Evolutionary conservation across 2,329 filamentous ascomycete genomes (phyloP).

Genomic region (Lachnellula hyalina): DNA sequence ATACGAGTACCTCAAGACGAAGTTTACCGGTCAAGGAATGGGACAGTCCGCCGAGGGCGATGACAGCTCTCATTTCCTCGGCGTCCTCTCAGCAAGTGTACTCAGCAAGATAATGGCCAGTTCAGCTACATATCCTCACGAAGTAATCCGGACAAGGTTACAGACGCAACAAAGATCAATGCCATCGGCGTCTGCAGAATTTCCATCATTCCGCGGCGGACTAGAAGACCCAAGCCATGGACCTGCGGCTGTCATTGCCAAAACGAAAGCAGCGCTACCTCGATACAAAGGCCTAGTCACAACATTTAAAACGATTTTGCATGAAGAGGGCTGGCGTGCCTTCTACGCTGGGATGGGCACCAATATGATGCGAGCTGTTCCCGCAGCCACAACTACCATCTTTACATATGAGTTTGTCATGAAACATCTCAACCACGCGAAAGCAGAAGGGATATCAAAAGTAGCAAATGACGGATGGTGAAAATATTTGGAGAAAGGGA

Average conservation of each 20-base stretch:
- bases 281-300: conserved; percentile 73
- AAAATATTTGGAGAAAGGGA: conserved; percentile 5
- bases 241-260: conserved; percentile 25
- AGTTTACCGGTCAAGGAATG: conserved; percentile 86
- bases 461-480: conserved; percentile 4
- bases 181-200: conserved; percentile 46
- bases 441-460: conserved; percentile 24
- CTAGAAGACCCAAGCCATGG: conserved; percentile 21
- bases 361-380: conserved; percentile 93
- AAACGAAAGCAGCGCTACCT: conserved; percentile 27
- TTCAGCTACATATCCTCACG: conserved; percentile 93
- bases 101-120: conserved; percentile 92
- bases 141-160: conserved; percentile 86
- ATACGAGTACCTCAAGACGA: conserved; percentile 88
- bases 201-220: conserved; percentile 39
- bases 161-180: conserved; percentile 84
- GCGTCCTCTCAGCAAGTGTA: conserved; percentile 83
- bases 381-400: conserved; percentile 95
- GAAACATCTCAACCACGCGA: conserved; percentile 25
- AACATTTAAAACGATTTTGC: conserved; percentile 78
- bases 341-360: conserved; percentile 98
- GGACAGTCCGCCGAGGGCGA: conserved; percentile 55
- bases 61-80: conserved; percentile 68
- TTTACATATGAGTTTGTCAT: conserved; percentile 82
- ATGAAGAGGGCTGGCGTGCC: conserved; percentile 90